A percentile compares a stretch with the other conserved stretches of the same genome.
Conservation (phyloP, 176 grass and related monocot species). For the Areca catechu region DNA sequence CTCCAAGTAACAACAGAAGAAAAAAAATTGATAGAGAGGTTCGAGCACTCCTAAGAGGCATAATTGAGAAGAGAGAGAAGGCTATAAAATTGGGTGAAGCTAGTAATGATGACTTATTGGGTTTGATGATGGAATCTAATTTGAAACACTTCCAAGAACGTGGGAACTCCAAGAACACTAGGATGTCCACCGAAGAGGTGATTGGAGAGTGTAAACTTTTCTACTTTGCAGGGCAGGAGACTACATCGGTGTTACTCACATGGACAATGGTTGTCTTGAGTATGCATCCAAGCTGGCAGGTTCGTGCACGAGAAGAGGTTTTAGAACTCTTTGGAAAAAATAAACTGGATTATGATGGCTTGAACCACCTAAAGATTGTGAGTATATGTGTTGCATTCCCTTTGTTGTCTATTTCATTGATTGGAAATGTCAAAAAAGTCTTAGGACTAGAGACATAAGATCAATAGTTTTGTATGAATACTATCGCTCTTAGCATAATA, state of each 20-base stretch:
- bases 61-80: slow-evolving; percentile 20
- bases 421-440: too few species aligned
- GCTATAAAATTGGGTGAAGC: slow-evolving; percentile 4
- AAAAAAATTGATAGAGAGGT: slow-evolving; percentile 18
- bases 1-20: slow-evolving; percentile 16
- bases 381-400: slow-evolving; percentile 5
- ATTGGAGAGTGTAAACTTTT: slow-evolving; percentile 87
- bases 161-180: too few species aligned
- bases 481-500: too few species aligned
- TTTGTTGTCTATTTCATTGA: too few species aligned
- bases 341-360: slow-evolving; percentile 47
- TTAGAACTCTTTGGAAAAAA: slow-evolving; percentile 25
- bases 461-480: too few species aligned
- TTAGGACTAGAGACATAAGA: too few species aligned
- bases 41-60: slow-evolving; percentile 12
- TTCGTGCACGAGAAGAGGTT: slow-evolving; percentile 61
- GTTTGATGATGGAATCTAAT: slow-evolving; percentile 22
- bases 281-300: slow-evolving; percentile 81
- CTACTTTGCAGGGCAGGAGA: slow-evolving; percentile 86
- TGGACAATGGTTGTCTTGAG: slow-evolving; percentile 66
- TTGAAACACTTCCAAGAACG: background rate
- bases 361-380: slow-evolving; percentile 43
- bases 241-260: slow-evolving; percentile 65
- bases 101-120: slow-evolving; percentile 9
- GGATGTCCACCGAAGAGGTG: slow-evolving; percentile 18